Evolutionary conservation across 306 rosid genomes (phyloP), one percentile per base, ranked within the genome.

Genomic region (Parietaria judaica): DNA sequence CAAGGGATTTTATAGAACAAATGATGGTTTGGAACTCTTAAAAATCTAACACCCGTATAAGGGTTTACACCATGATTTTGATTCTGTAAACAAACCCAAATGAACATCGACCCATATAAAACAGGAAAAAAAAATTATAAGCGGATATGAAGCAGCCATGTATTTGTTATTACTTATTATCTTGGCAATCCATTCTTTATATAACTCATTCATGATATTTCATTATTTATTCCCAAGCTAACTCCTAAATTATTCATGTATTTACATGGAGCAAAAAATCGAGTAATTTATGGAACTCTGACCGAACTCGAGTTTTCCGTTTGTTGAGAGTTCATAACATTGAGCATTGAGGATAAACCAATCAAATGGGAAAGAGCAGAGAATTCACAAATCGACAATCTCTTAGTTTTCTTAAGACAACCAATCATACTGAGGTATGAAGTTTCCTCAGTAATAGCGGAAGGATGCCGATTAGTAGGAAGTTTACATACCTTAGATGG

Each of bases 401-500:
- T 41, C 9, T 41, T 41, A 41, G 45, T 41, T 41, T 5, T 41
- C 9, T 49, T 49, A 49, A 49, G 45, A 41, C 9, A 41, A 41
- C 9, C 6, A 8, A 8, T 41, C 45, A 5, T 8, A 41, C 45
- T 5, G 53, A 49, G 53, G 53, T n/a, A 49, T 11, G 10, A 49
- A 14, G 11, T 4, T 53, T 7, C 6, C 11, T 14, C 11, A 4
- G 6, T 5, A 15, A 53, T 12, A 7, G 35, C 4, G 57, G 31
- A 10, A 53, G 3, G 11, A 53, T 53, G 36, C 6, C 15, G 47
- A n/a, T 12, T 7, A 49, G 15, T 9, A 37, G 6, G 45, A 43
- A 45, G 47, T 23, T 44, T 55, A 55, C 44, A n/a, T 49, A 49
- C 96, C 96, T 86, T 71, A 38, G 65, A 65, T 51, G 58, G 70